Evolutionary conservation across 305 asterid genomes (phyloP), one percentile per base, ranked within the genome.

Genomic region (Rubia peregrina): DNA sequence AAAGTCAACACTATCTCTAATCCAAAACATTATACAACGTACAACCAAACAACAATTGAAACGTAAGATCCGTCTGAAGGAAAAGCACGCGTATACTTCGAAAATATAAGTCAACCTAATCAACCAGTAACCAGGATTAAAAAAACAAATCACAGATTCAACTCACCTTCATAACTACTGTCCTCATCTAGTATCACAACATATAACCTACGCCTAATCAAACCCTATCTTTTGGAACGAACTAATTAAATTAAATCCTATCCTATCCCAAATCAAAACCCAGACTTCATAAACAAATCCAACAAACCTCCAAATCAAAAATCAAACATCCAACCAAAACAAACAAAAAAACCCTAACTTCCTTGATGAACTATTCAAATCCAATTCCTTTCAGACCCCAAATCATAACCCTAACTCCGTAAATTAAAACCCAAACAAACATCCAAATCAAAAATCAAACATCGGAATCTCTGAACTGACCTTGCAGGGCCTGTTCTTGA

Each of bases 401-500:
- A 33, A 33, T 33, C 38, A 33, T 33, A 33, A 33, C 38, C 38
- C 38, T 4, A 33, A 33, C 30, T 26, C 30, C 30, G 30, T 26
- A 26, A 26, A 26, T 26, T 26, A 26, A 26, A 26, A 26, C 1
- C 2, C 30, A 26, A 9, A 24, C 16, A 36, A 38, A 7, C 13
- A 6, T 41, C 44, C 12, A 14, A 42, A 42, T 5, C n/a, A 7
- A n/a, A 16, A 57, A 14, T 5, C 24, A 17, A 13, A 48, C 1
- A 10, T n/a, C 33, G 26, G 41, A 70, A 21, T 33, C 3, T 33
- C 4, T 33, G 38, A 33, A 78, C 7, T 61, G 68, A 89, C 94
- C 96, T 89, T 89, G 88, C 92, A 87, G 17, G 94, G 89, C 14
- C 94, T 87, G 75, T 57, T 77, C 71, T 89, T 89, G 76, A 89